phyloP scores from a whole-genome alignment of 2,329 filamentous ascomycete species.

The Fusarium cyanostomum region DNA sequence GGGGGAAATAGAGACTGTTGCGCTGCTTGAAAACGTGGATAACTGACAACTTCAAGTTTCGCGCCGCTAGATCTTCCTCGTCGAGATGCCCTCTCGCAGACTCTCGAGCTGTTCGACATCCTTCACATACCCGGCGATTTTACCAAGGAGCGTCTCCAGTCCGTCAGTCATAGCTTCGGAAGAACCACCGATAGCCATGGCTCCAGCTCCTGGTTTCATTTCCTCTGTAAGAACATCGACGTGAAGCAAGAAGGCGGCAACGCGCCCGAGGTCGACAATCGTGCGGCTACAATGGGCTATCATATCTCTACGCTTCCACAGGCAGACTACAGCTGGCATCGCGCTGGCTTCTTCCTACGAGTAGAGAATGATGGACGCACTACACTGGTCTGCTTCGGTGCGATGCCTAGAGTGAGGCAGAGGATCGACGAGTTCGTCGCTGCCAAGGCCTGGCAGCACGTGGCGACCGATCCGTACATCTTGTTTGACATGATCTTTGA shows the following conservation, averaged over 20 bases:
- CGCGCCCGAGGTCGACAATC: constrained; percentile 42
- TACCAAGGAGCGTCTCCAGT: constrained; percentile 43
- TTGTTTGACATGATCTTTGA: constrained; percentile 45
- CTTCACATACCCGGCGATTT: constrained; percentile 47
- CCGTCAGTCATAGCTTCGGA: constrained; percentile 49
- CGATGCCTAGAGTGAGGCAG: constrained; percentile 29
- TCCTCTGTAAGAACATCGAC: constrained; percentile 48
- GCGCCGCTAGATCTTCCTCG: constrained; percentile 44
- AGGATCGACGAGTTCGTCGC: constrained; percentile 39
- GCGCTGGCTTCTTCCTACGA: constrained; percentile 43
- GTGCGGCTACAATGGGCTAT: constrained; percentile 36
- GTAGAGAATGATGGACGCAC: constrained; percentile 24
- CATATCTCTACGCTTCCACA: constrained; percentile 40
- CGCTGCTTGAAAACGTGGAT: not conserved
- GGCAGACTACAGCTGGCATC: constrained; percentile 43
- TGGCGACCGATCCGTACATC: constrained; percentile 39
- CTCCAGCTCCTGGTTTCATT: constrained; percentile 48
- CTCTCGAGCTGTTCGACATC: constrained; percentile 43
- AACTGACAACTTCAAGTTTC: constrained; percentile 35
- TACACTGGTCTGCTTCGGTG: constrained; percentile 43
- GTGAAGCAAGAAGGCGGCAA: constrained; percentile 26
- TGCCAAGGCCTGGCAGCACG: constrained; percentile 38
- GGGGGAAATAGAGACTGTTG: not conserved
- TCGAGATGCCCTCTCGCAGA: constrained; percentile 33
- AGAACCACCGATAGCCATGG: constrained; percentile 38